These are phyloP conservation scores for Cercospora sp. DNA, from an alignment of 2,329 filamentous ascomycete genomes.

Conservation along the genomic window DNA sequence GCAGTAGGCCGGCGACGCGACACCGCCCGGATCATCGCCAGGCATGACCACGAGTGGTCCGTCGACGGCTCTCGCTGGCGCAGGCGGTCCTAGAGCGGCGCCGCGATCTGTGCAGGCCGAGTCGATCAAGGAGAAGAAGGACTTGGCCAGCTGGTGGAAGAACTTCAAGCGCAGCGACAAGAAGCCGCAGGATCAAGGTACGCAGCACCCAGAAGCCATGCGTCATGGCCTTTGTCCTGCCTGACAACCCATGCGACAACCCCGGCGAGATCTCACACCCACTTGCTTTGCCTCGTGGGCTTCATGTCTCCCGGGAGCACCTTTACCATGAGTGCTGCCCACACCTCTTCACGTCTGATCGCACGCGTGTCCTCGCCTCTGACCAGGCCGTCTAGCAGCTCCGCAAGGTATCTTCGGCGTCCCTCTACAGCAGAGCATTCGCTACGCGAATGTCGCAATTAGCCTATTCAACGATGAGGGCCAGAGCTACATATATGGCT, in stretches of 20 bases:
- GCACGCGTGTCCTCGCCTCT: constrained; percentile 15
- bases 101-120: constrained; percentile 52
- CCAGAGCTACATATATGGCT: constrained; percentile 96
- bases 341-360: background rate
- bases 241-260: constrained; percentile 1
- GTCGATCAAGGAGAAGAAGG: constrained; percentile 79
- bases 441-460: constrained; percentile 96
- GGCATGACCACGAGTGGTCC: constrained; percentile 44
- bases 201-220: constrained; percentile 28
- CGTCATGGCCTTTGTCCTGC: constrained; percentile 4
- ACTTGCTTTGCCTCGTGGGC: background rate
- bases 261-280: background rate
- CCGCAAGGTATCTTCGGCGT: constrained; percentile 88
- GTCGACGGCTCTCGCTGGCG: constrained; percentile 46
- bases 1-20: constrained; percentile 26
- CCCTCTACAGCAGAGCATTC: constrained; percentile 88
- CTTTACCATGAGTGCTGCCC: background rate
- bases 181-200: constrained; percentile 65
- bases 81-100: constrained; percentile 45
- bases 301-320: background rate
- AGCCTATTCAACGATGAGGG: constrained; percentile 90
- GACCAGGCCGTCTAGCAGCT: constrained; percentile 28
- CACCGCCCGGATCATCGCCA: constrained; percentile 24
- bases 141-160: constrained; percentile 96
- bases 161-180: constrained; percentile 73